Evolutionary conservation across 2,329 filamentous ascomycete species (phyloP).

Genomic region (Tympanopsis confertula): DNA sequence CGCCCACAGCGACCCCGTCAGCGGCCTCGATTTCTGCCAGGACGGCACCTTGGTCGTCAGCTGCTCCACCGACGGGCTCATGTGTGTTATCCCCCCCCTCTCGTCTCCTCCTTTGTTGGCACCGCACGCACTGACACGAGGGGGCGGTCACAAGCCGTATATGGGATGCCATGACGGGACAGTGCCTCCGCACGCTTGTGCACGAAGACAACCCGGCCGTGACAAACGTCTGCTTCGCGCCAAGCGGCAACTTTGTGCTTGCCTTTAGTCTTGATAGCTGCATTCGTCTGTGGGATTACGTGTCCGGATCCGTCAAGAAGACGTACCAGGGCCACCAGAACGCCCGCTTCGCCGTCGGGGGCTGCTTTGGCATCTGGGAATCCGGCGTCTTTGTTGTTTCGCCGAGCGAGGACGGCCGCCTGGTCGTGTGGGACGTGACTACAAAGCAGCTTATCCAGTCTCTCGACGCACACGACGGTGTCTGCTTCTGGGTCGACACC

Average conservation of each 20-base stretch:
- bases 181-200: slow-evolving; percentile 86
- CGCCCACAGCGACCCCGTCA: slow-evolving; percentile 88
- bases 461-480: slow-evolving; percentile 39
- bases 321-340: slow-evolving; percentile 93
- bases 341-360: slow-evolving; percentile 68
- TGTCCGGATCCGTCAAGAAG: slow-evolving; percentile 81
- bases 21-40: slow-evolving; percentile 81
- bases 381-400: slow-evolving; percentile 56
- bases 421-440: slow-evolving; percentile 82
- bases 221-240: slow-evolving; percentile 79
- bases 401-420: slow-evolving; percentile 76
- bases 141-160: slow-evolving; percentile 83
- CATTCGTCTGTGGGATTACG: slow-evolving; percentile 89
- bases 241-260: slow-evolving; percentile 85
- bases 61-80: slow-evolving; percentile 82
- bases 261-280: slow-evolving; percentile 86
- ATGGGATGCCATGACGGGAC: slow-evolving; percentile 91
- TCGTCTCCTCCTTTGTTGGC: slow-evolving; percentile 22
- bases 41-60: slow-evolving; percentile 88
- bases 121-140: slow-evolving; percentile 94
- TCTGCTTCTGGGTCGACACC: slow-evolving; percentile 57
- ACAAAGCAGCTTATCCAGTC: slow-evolving; percentile 73
- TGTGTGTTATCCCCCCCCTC: slow-evolving; percentile 35
- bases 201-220: slow-evolving; percentile 93
- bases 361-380: slow-evolving; percentile 65